Conservation (phyloP, 139 green algal species). For the Tetraselmis striata region DNA sequence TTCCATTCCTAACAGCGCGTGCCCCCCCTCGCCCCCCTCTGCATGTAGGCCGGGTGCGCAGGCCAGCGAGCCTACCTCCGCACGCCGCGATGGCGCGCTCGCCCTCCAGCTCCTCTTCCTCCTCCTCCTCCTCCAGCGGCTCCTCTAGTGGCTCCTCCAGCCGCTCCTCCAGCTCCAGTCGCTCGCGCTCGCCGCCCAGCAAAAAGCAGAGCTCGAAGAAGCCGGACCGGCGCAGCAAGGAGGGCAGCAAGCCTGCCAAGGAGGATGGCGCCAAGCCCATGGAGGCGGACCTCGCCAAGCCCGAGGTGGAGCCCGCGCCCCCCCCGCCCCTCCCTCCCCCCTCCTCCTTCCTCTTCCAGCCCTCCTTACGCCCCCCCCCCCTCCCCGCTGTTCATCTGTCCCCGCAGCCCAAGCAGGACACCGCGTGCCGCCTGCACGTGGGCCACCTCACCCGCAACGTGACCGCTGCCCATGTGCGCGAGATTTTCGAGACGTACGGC, state of each 20-base stretch:
- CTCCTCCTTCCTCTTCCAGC: neutral
- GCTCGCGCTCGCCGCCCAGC: neutral
- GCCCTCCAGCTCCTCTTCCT: neutral
- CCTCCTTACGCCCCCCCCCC: too few relatives aligned
- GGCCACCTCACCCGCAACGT: constrained; percentile 82
- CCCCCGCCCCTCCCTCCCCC: too few relatives aligned
- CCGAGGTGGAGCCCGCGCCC: too few relatives aligned
- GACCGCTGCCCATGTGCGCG: constrained; percentile 59
- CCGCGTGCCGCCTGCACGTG: constrained; percentile 51
- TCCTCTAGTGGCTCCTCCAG: neutral
- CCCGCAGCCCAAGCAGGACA: too few relatives aligned
- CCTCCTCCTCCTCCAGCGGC: neutral
- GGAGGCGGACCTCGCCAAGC: neutral
- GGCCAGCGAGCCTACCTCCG: too few relatives aligned
- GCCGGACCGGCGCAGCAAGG: too few relatives aligned
- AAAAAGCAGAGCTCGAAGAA: neutral
- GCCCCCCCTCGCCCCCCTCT: too few relatives aligned
- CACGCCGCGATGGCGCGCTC: neutral
- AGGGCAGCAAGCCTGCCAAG: neutral
- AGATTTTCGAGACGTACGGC: constrained; percentile 77
- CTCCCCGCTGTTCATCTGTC: too few relatives aligned
- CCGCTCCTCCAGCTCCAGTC: neutral
- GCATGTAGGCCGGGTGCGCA: too few relatives aligned
- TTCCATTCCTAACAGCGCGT: too few relatives aligned
- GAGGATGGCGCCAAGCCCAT: neutral